Evolutionary conservation across 2,329 filamentous ascomycete species (phyloP), one percentile per base, ranked within the genome.

Genomic region (Fusarium pininemorale): DNA sequence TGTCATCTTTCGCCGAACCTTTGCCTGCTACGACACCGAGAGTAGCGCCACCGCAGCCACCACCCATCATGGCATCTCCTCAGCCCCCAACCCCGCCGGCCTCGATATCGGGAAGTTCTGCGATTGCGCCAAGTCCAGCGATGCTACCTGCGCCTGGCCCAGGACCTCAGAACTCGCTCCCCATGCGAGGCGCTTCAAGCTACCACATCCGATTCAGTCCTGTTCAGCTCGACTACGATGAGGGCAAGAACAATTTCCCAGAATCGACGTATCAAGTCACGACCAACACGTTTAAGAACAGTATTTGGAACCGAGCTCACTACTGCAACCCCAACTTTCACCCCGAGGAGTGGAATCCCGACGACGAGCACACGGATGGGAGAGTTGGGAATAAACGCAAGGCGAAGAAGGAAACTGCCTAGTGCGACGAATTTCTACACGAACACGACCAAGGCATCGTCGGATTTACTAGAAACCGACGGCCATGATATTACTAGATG

Each of bases 221-320:
- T 16, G 78, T 83, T 50, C 82, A 84, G 60, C 75, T 81, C 41
- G 81, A 87, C 66, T 90, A 87, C 78, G 87, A 87, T 65, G 88
- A 87, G 65, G 81, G 82, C 28, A 86, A 85, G 59, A 83, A 80
- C 65, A 80, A 79, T 50, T 81, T 82, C n/a, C 77, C 78, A 4
- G 87, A 88, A 65, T 85, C 86, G n/a, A 81, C 84, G 8, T 86
- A 87, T 58, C 80, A 83, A 20, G 80, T 83, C 7, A 85, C 85
- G 60, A 91, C 89, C 5, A 87, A 84, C 57, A 89, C 88, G 3
- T 92, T 92, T 77, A 90, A 90, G 77, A 91, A 92, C 73, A 90
- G 88, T 59, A 89, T 92, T 62, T 91, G 89, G 82, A 92, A 92
- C 75, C 87, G 87, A 53, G 90, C 90, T 2, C 91, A 93, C 78